Percentiles rank a stretch among this genome's conserved stretches.
These are phyloP conservation scores for Tilletiopsis washingtonensis DNA, from an alignment of 1,284 basidiomycete species.

Conservation along the genomic window DNA sequence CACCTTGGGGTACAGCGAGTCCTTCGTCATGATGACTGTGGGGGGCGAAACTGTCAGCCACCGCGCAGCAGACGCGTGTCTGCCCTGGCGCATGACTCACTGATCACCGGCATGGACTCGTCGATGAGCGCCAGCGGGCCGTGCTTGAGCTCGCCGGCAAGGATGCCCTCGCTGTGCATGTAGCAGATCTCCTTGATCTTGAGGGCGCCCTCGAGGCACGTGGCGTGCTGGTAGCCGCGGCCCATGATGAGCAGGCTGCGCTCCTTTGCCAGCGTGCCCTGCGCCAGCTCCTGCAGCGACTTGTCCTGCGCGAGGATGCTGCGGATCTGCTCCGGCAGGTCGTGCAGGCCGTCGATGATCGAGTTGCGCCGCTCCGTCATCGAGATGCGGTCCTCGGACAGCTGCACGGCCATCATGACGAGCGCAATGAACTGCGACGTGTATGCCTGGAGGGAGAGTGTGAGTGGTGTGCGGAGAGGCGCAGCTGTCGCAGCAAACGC, in stretches of 20 bases:
- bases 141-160: slow-evolving; percentile 97
- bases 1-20: slow-evolving; percentile 96
- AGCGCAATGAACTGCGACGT: slow-evolving; percentile 98
- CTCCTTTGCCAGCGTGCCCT: slow-evolving; percentile 66
- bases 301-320: slow-evolving; percentile 75
- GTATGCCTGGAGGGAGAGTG: slow-evolving; percentile 84
- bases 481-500: slow-evolving; percentile 10
- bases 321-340: slow-evolving; percentile 82
- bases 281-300: slow-evolving; percentile 72
- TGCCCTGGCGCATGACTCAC: slow-evolving; percentile 26
- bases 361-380: slow-evolving; percentile 80
- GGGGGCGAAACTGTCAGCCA: no score
- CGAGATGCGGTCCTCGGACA: slow-evolving; percentile 92
- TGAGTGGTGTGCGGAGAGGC: background rate
- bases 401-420: slow-evolving; percentile 94
- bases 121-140: slow-evolving; percentile 95
- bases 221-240: slow-evolving; percentile 93
- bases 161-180: slow-evolving; percentile 58
- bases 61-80: no score
- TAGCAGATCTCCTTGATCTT: slow-evolving; percentile 95
- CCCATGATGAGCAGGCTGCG: slow-evolving; percentile 94
- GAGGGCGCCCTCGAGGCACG: slow-evolving; percentile 92
- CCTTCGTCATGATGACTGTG: slow-evolving; percentile 98
- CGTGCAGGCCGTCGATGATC: slow-evolving; percentile 90
- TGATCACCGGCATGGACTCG: slow-evolving; percentile 75